These are phyloP conservation scores for Fusarium anthophilum DNA, from an alignment of 2,329 filamentous ascomycete genomes.

Conservation along the genomic window DNA sequence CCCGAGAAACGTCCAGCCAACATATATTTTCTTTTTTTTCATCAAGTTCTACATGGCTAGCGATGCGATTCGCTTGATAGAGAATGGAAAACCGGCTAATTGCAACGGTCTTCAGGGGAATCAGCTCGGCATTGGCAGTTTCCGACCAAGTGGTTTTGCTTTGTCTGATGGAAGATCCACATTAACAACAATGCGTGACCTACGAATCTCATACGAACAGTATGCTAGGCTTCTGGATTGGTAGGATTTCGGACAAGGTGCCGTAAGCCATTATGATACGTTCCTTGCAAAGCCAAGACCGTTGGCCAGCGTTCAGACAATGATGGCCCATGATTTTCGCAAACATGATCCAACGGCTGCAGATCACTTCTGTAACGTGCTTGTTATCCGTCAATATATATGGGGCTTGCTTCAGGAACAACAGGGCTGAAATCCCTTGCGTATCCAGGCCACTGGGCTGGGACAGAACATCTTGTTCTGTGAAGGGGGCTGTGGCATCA, in stretches of 20 bases:
- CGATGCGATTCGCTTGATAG: neutral
- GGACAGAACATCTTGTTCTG: neutral
- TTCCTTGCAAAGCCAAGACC: neutral
- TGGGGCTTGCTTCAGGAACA: neutral
- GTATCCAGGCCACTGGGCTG: neutral
- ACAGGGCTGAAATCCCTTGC: neutral
- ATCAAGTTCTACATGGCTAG: rapidly evolving
- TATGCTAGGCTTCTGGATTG: too few species aligned
- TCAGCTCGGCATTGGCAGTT: neutral
- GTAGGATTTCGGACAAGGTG: neutral
- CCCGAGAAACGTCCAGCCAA: neutral
- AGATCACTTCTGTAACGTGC: conserved; percentile 6
- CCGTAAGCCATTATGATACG: neutral
- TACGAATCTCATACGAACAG: neutral
- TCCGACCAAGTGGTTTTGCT: neutral
- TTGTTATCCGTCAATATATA: neutral
- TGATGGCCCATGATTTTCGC: neutral
- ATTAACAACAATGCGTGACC: neutral
- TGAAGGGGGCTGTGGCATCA: neutral
- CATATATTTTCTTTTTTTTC: neutral
- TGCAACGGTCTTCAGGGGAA: neutral
- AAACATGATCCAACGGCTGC: neutral
- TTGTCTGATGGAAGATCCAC: conserved; percentile 3
- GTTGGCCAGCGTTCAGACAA: neutral
- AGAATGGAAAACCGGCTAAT: neutral